Percentiles rank a stretch among this genome's conserved stretches.
phyloP scores from a whole-genome alignment of 129 eudicot species.

The Pulicaria dysenterica region DNA sequence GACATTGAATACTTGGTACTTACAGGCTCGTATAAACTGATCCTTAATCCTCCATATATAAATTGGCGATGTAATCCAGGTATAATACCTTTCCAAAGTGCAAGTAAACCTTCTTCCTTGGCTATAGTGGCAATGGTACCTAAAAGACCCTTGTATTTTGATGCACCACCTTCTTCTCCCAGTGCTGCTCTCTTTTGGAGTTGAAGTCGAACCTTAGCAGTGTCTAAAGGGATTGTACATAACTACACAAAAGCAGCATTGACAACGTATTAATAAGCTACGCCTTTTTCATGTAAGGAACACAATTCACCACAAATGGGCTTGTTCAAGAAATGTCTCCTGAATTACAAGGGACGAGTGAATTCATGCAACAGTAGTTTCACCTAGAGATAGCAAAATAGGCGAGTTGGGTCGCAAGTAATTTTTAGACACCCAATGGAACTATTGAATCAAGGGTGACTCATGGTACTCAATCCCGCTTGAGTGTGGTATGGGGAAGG shows the following conservation, averaged over 20 bases:
- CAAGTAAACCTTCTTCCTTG: conserved; percentile 81
- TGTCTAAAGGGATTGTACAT: conserved; percentile 91
- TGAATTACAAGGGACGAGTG: too few species aligned
- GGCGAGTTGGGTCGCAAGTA: neutral
- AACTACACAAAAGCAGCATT: conserved; percentile 48
- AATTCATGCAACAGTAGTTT: neutral
- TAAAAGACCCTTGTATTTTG: conserved; percentile 77
- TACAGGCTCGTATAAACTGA: conserved; percentile 89
- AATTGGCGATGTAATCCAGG: conserved; percentile 96
- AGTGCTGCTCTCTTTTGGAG: conserved; percentile 65
- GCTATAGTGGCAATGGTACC: conserved; percentile 84
- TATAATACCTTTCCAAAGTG: conserved; percentile 96
- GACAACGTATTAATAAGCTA: neutral
- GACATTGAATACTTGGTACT: conserved; percentile 34
- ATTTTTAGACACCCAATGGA: neutral
- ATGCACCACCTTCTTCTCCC: conserved; percentile 52
- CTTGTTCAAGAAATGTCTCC: neutral
- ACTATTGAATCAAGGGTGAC: too few species aligned
- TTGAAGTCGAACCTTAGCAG: conserved; percentile 97
- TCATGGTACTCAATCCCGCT: too few species aligned
- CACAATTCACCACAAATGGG: conserved; percentile 3
- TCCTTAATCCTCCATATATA: conserved; percentile 91
- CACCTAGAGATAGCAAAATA: neutral
- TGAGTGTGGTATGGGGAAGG: too few species aligned
- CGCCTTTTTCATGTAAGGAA: neutral